A percentile compares a stretch with the other conserved stretches of the same genome.
phyloP scores from a whole-genome alignment of 1,284 basidiomycete genomes.

The Butyriboletus appendiculatus region DNA sequence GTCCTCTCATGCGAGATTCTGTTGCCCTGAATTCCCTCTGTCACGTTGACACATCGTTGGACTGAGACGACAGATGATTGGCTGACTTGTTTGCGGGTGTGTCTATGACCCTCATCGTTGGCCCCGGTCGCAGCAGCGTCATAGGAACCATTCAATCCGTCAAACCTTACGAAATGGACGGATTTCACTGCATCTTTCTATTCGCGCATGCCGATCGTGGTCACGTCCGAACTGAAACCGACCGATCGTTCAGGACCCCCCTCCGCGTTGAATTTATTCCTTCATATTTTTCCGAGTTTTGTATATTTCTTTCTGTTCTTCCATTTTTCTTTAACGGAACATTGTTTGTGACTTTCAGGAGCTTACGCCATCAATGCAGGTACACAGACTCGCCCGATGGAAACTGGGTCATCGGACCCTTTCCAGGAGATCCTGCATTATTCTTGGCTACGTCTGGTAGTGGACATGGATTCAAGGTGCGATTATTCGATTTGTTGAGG shows the following conservation, averaged over 20 bases:
- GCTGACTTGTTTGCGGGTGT: background rate
- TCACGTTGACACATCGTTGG: constrained; percentile 1
- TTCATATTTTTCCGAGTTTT: background rate
- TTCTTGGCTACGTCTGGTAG: constrained; percentile 77
- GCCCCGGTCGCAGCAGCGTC: background rate
- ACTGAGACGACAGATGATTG: background rate
- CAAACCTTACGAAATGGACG: background rate
- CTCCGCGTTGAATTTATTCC: background rate
- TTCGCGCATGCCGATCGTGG: background rate
- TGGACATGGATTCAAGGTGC: constrained; percentile 81
- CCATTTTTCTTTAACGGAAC: background rate
- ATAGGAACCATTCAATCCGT: background rate
- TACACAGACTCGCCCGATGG: constrained; percentile 78
- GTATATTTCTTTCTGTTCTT: background rate
- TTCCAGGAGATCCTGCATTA: constrained; percentile 57
- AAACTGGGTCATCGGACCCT: constrained; percentile 77
- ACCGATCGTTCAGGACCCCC: constrained; percentile 14
- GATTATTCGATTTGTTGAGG: background rate
- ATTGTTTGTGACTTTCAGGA: background rate
- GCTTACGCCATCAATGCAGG: constrained; percentile 41
- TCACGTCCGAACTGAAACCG: background rate
- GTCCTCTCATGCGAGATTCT: background rate
- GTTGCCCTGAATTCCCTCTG: background rate
- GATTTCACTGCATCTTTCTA: background rate
- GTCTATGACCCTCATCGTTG: background rate